A percentile compares a stretch with the other conserved stretches of the same genome.
Evolutionary conservation across 345 rosid species (phyloP).

Genomic region (Populus davidiana): DNA sequence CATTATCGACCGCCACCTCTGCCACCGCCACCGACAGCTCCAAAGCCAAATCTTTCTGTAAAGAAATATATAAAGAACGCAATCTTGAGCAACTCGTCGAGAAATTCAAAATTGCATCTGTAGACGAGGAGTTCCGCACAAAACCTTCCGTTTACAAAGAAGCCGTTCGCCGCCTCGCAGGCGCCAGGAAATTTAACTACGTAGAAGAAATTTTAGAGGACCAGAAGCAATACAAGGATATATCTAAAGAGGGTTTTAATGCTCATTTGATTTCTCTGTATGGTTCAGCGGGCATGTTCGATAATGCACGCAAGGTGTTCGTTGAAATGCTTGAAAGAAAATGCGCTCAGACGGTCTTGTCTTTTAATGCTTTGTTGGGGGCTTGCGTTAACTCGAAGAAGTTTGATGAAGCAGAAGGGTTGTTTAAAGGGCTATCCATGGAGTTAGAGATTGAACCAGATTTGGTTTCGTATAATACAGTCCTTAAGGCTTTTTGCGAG

Average conservation of each 20-base stretch:
- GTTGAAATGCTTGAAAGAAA: slow-evolving; percentile 62
- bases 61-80: slow-evolving; percentile 46
- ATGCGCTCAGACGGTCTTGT: slow-evolving; percentile 50
- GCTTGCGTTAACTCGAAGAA: slow-evolving; percentile 36
- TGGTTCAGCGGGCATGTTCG: slow-evolving; percentile 55
- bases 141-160: slow-evolving; percentile 39
- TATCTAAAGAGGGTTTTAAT: slow-evolving; percentile 59
- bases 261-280: slow-evolving; percentile 51
- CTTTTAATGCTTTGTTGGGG: slow-evolving; percentile 61
- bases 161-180: slow-evolving; percentile 62
- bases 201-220: slow-evolving; percentile 63
- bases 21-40: slow-evolving; percentile 1
- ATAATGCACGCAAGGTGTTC: slow-evolving; percentile 63
- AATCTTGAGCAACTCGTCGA: slow-evolving; percentile 52
- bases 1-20: not conserved
- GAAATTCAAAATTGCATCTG: slow-evolving; percentile 54
- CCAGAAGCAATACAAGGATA: slow-evolving; percentile 59
- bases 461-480: slow-evolving; percentile 49
- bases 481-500: slow-evolving; percentile 57
- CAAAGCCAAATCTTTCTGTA: slow-evolving; percentile 20
- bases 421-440: slow-evolving; percentile 49
- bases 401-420: slow-evolving; percentile 40
- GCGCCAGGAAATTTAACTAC: slow-evolving; percentile 40
- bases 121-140: slow-evolving; percentile 50
- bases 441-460: slow-evolving; percentile 51